These are phyloP conservation scores for Candida pseudoglaebosa DNA, from an alignment of 805 yeast genomes.

Conservation along the genomic window DNA sequence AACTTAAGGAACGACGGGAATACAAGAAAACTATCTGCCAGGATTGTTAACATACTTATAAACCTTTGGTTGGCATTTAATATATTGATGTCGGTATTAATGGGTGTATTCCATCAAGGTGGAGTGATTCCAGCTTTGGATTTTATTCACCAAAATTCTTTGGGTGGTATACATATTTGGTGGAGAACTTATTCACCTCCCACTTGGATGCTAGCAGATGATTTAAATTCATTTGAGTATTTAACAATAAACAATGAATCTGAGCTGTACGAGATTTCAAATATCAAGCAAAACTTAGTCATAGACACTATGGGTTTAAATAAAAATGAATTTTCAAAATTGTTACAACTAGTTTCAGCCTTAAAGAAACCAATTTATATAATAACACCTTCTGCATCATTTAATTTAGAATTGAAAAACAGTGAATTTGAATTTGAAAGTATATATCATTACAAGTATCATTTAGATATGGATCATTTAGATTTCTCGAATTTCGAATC, in stretches of 20 bases:
- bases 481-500: constrained; percentile 46
- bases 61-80: constrained; percentile 65
- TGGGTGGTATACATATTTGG: constrained; percentile 54
- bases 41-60: constrained; percentile 20
- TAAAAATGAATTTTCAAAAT: constrained; percentile 16
- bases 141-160: constrained; percentile 25
- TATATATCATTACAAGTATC: constrained; percentile 38
- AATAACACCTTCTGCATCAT: constrained; percentile 41
- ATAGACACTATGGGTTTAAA: constrained; percentile 52
- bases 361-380: constrained; percentile 15
- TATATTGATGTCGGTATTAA: constrained; percentile 49
- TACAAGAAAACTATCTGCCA: constrained; percentile 1
- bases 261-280: constrained; percentile 7
- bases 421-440: constrained; percentile 10
- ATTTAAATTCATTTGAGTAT: constrained; percentile 11
- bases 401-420: constrained; percentile 16
- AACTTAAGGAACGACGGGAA: constrained; percentile 5
- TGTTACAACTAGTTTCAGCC: constrained; percentile 12
- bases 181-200: constrained; percentile 97
- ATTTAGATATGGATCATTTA: constrained; percentile 73
- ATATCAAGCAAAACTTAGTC: constrained; percentile 15
- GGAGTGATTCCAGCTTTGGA: constrained; percentile 74
- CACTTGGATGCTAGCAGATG: constrained; percentile 63
- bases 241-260: constrained; percentile 13
- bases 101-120: constrained; percentile 87